phyloP scores from a whole-genome alignment of 148 eudicot species.

The Vaccinium macrocarpon region DNA sequence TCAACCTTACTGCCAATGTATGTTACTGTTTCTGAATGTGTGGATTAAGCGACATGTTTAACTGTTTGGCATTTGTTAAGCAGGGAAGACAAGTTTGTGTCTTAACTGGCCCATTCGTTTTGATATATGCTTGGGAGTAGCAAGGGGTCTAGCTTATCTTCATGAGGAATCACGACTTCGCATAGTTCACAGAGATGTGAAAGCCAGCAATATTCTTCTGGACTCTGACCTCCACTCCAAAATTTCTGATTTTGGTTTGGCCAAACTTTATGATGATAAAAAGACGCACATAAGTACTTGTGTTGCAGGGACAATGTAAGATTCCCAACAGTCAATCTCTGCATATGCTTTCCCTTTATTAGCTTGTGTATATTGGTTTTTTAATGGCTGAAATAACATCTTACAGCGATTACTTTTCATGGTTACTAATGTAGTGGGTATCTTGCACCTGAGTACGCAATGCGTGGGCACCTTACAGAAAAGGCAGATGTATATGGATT shows the following conservation, averaged over 20 bases:
- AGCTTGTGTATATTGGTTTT: neutral
- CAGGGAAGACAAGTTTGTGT: slow-evolving; percentile 40
- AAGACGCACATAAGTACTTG: slow-evolving; percentile 85
- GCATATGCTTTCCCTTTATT: neutral
- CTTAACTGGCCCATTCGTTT: slow-evolving; percentile 52
- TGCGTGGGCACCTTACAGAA: slow-evolving; percentile 91
- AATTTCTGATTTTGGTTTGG: slow-evolving; percentile 95
- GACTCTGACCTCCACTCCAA: slow-evolving; percentile 74
- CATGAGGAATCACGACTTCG: slow-evolving; percentile 77
- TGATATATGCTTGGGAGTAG: neutral
- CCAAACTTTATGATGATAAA: slow-evolving; percentile 85
- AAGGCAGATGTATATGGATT: slow-evolving; percentile 90
- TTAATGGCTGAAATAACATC: neutral
- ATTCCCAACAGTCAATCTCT: neutral
- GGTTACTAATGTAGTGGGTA: slow-evolving; percentile 54
- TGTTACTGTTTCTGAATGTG: neutral
- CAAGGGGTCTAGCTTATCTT: slow-evolving; percentile 59
- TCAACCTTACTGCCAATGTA: neutral
- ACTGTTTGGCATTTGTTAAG: slow-evolving; percentile 15
- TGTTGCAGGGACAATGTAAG: slow-evolving; percentile 94
- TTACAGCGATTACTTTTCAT: slow-evolving; percentile 10
- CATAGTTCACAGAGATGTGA: slow-evolving; percentile 87
- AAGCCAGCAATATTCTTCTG: slow-evolving; percentile 86
- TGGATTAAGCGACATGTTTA: neutral
- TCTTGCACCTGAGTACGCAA: slow-evolving; percentile 95